Percentiles rank a stretch among this genome's conserved stretches.
Conservation (phyloP, 2,329 filamentous ascomycete species). For the Fusarium globosum region DNA sequence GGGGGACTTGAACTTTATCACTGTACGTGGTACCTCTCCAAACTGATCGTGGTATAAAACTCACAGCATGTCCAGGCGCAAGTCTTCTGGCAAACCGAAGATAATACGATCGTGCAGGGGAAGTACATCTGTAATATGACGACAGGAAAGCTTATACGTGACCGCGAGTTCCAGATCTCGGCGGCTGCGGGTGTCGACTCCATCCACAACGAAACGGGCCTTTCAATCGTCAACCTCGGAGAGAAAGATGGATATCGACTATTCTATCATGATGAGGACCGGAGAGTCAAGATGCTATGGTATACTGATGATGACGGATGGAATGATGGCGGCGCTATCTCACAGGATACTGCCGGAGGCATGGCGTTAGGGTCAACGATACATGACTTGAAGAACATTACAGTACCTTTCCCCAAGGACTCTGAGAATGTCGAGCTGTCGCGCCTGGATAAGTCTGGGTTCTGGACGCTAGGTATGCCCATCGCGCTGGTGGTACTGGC, state of each 20-base stretch:
- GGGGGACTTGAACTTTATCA: background rate
- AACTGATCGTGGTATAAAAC: fast-evolving
- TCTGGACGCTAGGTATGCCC: background rate
- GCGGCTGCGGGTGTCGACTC: background rate
- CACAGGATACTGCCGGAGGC: background rate
- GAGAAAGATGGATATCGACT: background rate
- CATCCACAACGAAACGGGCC: background rate
- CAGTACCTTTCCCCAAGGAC: background rate
- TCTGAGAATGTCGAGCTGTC: background rate
- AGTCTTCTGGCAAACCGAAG: conserved; percentile 6
- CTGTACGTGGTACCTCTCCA: background rate
- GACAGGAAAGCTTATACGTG: conserved; percentile 2
- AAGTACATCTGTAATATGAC: background rate
- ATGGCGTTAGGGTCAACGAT: conserved; percentile 3
- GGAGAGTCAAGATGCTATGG: background rate
- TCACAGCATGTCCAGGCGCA: background rate
- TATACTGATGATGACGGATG: background rate
- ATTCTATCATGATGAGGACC: conserved; percentile 1
- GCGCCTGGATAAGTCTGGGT: background rate
- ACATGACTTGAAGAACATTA: background rate
- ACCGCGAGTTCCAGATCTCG: background rate
- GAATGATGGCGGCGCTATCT: conserved; percentile 6
- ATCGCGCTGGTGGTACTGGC: fast-evolving
- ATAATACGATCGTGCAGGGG: background rate
- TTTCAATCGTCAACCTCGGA: background rate